Base-by-base conservation (phyloP, 768 basidiomycete species). In the Porphyrellus cyaneotinctus region DNA sequence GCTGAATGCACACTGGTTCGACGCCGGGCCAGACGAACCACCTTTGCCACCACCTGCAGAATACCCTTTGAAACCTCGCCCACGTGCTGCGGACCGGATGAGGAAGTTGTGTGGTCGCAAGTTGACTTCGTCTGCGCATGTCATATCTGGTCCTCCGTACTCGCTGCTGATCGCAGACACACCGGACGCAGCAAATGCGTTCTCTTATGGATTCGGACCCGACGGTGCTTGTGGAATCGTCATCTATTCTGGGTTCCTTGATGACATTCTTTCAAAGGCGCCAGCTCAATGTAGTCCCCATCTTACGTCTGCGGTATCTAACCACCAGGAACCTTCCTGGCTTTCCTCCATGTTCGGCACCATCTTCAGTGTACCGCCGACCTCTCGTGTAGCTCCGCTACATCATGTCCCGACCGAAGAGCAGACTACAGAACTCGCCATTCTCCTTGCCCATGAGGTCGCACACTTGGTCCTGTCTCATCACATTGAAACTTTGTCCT, bases 121-220 rank as follows among this genome's bases (percentile, higher is more conserved):
- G 41, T 60, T 68, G 7, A 67, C 70, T 12, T 70, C 75, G 13
- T 71, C 75, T 20, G 75, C 83, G 5, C 84, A 86, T 55, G 67
- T 75, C 20, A 78, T 86, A 41, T 74, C 88, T 11, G 92, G 91
- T 0, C 90, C 92, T 26, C 93, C 93, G 0, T 98, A 95, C 66
- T 88, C 91, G 31, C 73, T 99, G 7, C 77, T 99, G 39, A 68
- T 99, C n/a, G 82, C 95, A 42, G 91, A 97, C 46, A 84, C 85
- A 54, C 85, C 91, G 1, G 86, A 90, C 53, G 76, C 83, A 2
- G 78, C 82, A 10, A 99, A 97, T 63, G 95, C 97, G 1, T 97
- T 99, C 68, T 91, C 88, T 1, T 97, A 95, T 64, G 95, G 95
- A 2, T 98, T 97, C 59, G 92, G 92, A 13, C 87, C 91, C 3